These are phyloP conservation scores for Alternaria alternata DNA, from an alignment of 2,329 filamentous ascomycete genomes.

Conservation along the genomic window DNA sequence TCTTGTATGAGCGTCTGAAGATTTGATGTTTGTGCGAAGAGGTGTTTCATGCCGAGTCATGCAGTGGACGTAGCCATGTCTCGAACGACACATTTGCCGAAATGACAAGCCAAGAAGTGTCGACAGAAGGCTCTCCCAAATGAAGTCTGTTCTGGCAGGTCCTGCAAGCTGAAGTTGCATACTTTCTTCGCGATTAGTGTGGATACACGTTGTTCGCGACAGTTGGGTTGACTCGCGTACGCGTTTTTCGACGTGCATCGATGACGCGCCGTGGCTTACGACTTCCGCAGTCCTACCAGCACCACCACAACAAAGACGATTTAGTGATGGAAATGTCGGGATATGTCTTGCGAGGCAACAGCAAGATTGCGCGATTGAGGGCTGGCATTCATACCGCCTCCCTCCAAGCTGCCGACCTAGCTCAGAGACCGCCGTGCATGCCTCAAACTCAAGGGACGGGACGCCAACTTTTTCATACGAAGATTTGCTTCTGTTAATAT, in stretches of 20 bases:
- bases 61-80: not conserved
- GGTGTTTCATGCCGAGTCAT: conserved; percentile 1
- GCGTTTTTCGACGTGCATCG: too few relatives aligned
- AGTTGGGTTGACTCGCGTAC: not conserved
- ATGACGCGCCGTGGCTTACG: too few relatives aligned
- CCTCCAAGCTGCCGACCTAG: not conserved
- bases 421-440: not conserved
- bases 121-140: not conserved
- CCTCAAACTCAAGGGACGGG: not conserved
- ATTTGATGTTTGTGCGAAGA: not conserved
- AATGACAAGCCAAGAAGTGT: not conserved
- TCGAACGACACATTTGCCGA: not conserved
- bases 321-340: not conserved
- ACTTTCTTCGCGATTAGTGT: not conserved
- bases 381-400: not conserved
- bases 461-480: not conserved
- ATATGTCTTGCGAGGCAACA: not conserved
- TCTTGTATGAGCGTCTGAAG: not conserved
- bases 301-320: not conserved
- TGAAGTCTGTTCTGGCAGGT: not conserved
- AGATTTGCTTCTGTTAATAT: not conserved
- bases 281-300: not conserved
- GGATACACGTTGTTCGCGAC: not conserved
- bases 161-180: not conserved
- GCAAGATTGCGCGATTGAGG: not conserved